Evolutionary conservation across 495 filamentous ascomycete species (phyloP), one percentile per base, ranked within the genome.

Genomic region (Xylaria telfairii): DNA sequence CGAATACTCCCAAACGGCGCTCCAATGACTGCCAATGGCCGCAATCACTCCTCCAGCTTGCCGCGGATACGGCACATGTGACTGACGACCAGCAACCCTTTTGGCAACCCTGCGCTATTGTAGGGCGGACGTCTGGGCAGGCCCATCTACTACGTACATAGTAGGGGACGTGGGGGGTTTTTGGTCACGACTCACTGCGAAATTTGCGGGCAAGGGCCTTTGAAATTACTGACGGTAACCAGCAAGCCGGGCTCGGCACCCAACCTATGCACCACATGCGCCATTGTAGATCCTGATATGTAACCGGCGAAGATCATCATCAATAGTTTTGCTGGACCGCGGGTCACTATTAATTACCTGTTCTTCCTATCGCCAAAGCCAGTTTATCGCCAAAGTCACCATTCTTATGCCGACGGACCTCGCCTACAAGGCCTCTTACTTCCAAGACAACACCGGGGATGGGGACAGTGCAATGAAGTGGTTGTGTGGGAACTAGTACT

Each of bases 281-380:
- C 30, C 28, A 21, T 19, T 59, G 51, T 32, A 46, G 51, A 32
- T 68, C 51, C 51, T 56, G 41, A 68, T 59, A 54, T 39, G 24
- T 19, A 63, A 44, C 46, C 15, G 56, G 67, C 59, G 28, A 69
- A 21, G 67, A 69, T 69, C 67, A 32, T 63, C 67, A 17, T 54
- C 67, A 54, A 69, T 69, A 69, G 57, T 69, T 15, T 54, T 69
- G 15, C 19, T 42, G 28, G n/a, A 34, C 30, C 59, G 41, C 61
- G 41, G 61, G 41, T 47, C 61, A 42, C 64, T 32, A 32, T 66
- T 42, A 66, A 66, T 66, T 42, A 42, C 24, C 17, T 34, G 26
- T 34, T 53, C 63, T 34, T 54, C 9, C 19, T 54, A 19, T 54
- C 26, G 30, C n/a, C 44, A 51, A 53, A 24, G 24, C 53, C 28